phyloP scores from a whole-genome alignment of 2,329 filamentous ascomycete genomes.

The Penicillium occitanis region DNA sequence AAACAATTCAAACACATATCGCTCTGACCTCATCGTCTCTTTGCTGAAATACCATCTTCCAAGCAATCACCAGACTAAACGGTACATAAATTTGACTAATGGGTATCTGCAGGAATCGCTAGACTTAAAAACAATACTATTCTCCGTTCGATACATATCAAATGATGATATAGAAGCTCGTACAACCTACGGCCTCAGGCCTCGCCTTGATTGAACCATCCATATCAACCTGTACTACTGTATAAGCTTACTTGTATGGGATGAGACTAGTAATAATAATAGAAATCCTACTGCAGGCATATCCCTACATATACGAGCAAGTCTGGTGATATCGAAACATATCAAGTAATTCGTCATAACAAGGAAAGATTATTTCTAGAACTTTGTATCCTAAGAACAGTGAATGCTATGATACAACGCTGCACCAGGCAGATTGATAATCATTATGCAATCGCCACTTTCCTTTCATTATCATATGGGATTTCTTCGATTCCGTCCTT shows the following conservation, averaged over 20 bases:
- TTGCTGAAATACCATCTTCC: neutral
- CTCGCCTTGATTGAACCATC: too few species aligned
- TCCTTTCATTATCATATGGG: conserved; percentile 78
- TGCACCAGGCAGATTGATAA: conserved; percentile 27
- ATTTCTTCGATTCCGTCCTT: conserved; percentile 88
- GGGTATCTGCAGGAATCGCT: neutral
- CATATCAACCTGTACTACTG: too few species aligned
- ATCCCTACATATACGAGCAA: neutral
- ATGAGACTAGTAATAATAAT: too few species aligned
- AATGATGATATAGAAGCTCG: neutral
- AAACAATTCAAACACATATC: conserved; percentile 17
- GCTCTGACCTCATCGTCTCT: neutral
- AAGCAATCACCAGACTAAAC: neutral
- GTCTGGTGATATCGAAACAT: neutral
- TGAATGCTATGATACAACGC: conserved; percentile 36
- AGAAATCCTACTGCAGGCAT: neutral
- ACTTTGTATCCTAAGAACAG: conserved; percentile 10
- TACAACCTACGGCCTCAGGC: too few species aligned
- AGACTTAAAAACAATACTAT: neutral
- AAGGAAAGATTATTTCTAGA: conserved; percentile 8
- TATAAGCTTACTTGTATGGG: too few species aligned
- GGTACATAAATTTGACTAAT: neutral
- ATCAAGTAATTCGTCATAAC: neutral
- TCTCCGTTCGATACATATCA: neutral
- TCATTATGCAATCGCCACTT: conserved; percentile 48